These are phyloP conservation scores for Croton laevigatus DNA, from an alignment of 441 rosid species.

Conservation along the genomic window DNA sequence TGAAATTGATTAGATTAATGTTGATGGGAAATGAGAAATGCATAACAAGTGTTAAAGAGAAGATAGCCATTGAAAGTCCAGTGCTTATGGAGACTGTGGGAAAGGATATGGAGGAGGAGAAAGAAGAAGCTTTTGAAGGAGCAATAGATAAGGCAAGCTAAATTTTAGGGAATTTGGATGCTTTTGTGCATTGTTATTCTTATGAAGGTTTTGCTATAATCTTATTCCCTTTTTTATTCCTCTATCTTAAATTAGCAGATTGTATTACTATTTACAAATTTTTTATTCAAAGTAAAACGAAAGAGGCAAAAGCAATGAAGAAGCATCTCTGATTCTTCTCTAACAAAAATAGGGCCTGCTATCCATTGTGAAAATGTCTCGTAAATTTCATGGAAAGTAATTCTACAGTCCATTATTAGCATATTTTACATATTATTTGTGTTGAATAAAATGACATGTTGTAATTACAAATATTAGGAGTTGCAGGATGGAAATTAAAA, in stretches of 20 bases:
- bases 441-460: neutral
- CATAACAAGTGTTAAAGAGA: constrained; percentile 39
- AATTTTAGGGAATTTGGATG: constrained; percentile 59
- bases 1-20: constrained; percentile 49
- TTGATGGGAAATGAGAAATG: constrained; percentile 66
- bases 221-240: neutral
- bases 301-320: neutral
- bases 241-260: neutral
- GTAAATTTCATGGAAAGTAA: no score
- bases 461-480: neutral
- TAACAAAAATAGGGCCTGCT: no score
- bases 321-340: no score
- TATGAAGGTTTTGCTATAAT: constrained; percentile 50
- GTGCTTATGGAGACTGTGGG: constrained; percentile 52
- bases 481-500: neutral
- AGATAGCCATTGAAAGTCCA: constrained; percentile 29
- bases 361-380: no score
- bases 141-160: constrained; percentile 68
- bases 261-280: neutral
- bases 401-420: neutral
- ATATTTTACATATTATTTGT: neutral
- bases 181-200: constrained; percentile 62
- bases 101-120: constrained; percentile 70
- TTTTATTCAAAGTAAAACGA: constrained; percentile 1
- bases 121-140: constrained; percentile 48